Evolutionary conservation across 2,329 filamentous ascomycete genomes (phyloP), one percentile per base, ranked within the genome.

Genomic region (Verticillium longisporum): DNA sequence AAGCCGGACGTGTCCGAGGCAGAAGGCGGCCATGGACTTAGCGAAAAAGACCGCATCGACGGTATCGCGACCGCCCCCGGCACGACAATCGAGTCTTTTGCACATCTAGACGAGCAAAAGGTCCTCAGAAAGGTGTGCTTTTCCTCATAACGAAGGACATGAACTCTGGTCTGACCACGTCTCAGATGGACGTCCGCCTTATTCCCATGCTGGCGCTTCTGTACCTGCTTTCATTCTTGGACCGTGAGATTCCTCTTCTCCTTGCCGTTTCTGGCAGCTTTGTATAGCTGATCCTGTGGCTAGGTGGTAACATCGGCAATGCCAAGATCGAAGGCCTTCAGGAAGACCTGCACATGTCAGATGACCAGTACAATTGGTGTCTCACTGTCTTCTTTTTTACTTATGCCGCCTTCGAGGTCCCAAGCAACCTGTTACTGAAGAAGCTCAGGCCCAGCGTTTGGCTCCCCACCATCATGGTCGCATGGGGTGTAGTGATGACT

Each of bases 341-440:
- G 54, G 75, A 85, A 61, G 78, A 82, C 60, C 70, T 83, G 15
- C 63, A 80, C 14, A 84, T 93, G 78, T 83, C 81, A 0, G 72
- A 82, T 4, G 80, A 84, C 61, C 82, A 92, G 70, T 95, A 92
- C 74, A 93, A 92, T 72, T 80, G 85, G 68, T 82, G 85, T 57
- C 78, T 89, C 6, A 81, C 80, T 4, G 84, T 92, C 63, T 95
- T 96, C 78, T 95, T 94, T 78, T 84, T 94, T 64, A 88, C 88
- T 1, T 96, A 95, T 70, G 81, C 88, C 2, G 78, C 88, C 21
- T 91, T 91, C 64, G 90, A 94, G 70, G 84, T 88, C 0, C 77
- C 90, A n/a, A 91, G 88, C 60, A 95, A 95, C 68, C 73, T 94
- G 13, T 74, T 94, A 7, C 83, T 95, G 60, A 95, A 94, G 73